Evolutionary conservation across 495 filamentous ascomycete species (phyloP), one percentile per base, ranked within the genome.

Genomic region (Podospora comata): DNA sequence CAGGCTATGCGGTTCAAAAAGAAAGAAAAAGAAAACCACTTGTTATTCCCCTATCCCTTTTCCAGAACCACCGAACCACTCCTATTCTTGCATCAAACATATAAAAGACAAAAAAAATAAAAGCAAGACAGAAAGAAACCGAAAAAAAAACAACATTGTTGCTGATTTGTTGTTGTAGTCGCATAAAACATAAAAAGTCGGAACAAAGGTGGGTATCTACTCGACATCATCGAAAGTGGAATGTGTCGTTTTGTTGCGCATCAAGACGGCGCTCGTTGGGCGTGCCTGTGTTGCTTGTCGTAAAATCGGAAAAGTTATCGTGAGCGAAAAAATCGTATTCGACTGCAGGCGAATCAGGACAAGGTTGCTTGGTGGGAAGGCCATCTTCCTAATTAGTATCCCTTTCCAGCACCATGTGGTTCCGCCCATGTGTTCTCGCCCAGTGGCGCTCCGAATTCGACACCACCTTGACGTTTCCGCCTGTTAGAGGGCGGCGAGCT

Each of bases 401-500:
- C 39, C 39, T 48, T 48, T 48, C 39, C 39, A 48, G 39, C 39
- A 16, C 39, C 39, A 16, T 48, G 7, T 3, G 2, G 15, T 13
- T 48, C 39, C 13, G 62, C 64, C 69, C 73, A 71, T 16, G 71
- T 9, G 34, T 55, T 60, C 13, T 69, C 73, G 26, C 66, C 66
- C 66, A 77, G 60, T 27, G 71, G 68, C 0, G 54, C 72, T 0
- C 74, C 75, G 68, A 77, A 77, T 61, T 64, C 67, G 57, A 73
- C 5, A 20, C 48, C 67, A 11, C 65, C 61, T 32, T 19, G 54
- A 15, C 30, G 13, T 16, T 65, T 67, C 67, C 53, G 16, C 67
- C 73, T 64, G 18, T 77, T 64, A 32, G 75, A 62, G n/a, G 87
- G 84, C 16, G 87, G 84, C 19, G 81, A 84, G 65, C 84, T 88